Evolutionary conservation across 163 green algal species (phyloP), one percentile per base, ranked within the genome.

Genomic region (Trebouxiophyceae sp.): DNA sequence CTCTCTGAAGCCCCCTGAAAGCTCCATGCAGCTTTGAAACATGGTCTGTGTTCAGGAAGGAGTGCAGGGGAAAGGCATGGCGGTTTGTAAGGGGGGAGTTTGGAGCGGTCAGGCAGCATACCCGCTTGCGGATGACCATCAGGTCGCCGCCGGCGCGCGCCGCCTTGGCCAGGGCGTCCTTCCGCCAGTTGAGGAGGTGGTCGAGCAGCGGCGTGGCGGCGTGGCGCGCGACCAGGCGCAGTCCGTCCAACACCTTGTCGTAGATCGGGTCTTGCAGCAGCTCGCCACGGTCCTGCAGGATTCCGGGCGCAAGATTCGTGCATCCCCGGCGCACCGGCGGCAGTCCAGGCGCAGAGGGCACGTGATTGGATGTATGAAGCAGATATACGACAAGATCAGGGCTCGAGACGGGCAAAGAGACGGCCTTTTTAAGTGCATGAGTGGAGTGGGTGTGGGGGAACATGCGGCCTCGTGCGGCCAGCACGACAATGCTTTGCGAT

Each of bases 131-230:
- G 5, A 81, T 46, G 30, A 75, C 69, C 27, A 67, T 47, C 33
- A 67, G 7, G 28, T 77, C 69, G 4, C 44, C 57, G 28, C 30
- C 63, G 22, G 63, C 24, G 2, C 60, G 32, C 23, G 46, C 33
- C n/a, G 66, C 68, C 54, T 68, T 44, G 2, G 46, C 57, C 16
- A 80, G 68, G 29, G 63, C 33, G 19, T 57, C 70, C 16, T 64
- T 65, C 12, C 77, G 74, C 77, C 77, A 84, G 2, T n/a, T 64
- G 7, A 84, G 54, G 57, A 84, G 60, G 24, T 61, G 57, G 12
- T 71, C 74, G 57, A 82, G 28, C 19, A 84, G 57, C 2, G 55
- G 54, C 19, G 29, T 50, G 16, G 74, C 67, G 27, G 71, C 67
- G 45, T 77, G 65, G 0, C 33, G 8, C 8, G 77, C 75, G 2